Base-by-base conservation (phyloP, 495 filamentous ascomycete species). In the Trichoderma erinaceum region DNA sequence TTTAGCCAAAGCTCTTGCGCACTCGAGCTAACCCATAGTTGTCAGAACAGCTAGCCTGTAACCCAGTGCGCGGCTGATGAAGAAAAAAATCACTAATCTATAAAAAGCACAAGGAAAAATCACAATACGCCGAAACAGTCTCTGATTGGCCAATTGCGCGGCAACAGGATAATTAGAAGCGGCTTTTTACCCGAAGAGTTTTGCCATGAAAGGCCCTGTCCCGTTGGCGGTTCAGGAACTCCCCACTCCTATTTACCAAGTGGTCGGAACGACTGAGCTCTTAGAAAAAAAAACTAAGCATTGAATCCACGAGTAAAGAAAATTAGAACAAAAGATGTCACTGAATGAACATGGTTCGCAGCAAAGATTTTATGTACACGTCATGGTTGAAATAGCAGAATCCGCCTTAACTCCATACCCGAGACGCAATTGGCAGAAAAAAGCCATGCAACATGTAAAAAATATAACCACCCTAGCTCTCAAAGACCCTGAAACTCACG, bases 171-270 rank as follows among this genome's bases (percentile, higher is more conserved):
- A 52, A 52, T 52, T 52, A 52, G 21, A 21, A 3, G n/a, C 48
- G 4, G 18, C 44, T 48, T 52, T 52, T 52, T 52, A 52, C 48
- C 48, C 48, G 48, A 52, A 52, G 48, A 52, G n/a, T 52, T 52
- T 52, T 52, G 48, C 48, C 48, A 52, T 23, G 48, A 52, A 8
- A 6, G 4, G 10, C n/a, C 21, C 48, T 11, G 18, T 23, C 18
- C 18, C 21, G 46, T n/a, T 18, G 43, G 44, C 6, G n/a, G n/a
- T 5, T 21, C 48, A 52, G 35, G 35, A 38, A 38, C 48, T 52
- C 48, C 21, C 48, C 48, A 52, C 48, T 23, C 8, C 18, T 48
- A 48, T 11, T 4, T 52, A 52, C 48, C 48, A 23, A 23, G 5
- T n/a, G 7, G 48, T 21, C 48, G 48, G 48, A n/a, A 52, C 6